Conservation (phyloP, 176 grass and related monocot species). For the Carex kokanica region DNA sequence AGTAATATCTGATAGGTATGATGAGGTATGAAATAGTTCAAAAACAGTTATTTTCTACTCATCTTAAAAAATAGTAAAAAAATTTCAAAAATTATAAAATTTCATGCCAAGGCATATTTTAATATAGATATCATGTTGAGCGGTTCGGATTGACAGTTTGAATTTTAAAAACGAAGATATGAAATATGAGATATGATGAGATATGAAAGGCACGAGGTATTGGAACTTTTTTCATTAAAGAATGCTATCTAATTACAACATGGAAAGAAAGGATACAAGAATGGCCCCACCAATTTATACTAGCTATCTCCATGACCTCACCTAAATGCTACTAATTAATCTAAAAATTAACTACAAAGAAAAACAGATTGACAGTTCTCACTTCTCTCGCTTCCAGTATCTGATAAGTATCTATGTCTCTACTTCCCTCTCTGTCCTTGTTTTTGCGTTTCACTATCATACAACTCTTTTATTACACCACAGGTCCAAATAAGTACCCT, state of each 20-base stretch:
- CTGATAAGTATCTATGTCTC: neutral
- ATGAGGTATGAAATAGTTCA: too few species aligned
- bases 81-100: too few species aligned
- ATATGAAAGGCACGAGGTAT: too few species aligned
- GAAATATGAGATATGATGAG: too few species aligned
- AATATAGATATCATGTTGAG: too few species aligned
- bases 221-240: neutral
- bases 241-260: conserved; percentile 19
- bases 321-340: conserved; percentile 1
- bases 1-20: neutral
- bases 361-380: neutral
- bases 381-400: neutral
- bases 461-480: neutral
- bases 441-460: neutral
- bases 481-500: neutral
- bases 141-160: too few species aligned
- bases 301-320: neutral
- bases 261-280: neutral
- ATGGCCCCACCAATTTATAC: neutral
- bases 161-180: too few species aligned
- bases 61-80: too few species aligned
- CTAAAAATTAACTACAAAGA: neutral
- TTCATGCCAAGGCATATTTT: too few species aligned
- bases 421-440: neutral
- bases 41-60: too few species aligned